phyloP scores from a whole-genome alignment of 352 stramenopile species.

The Globisporangium uncinulatum region DNA sequence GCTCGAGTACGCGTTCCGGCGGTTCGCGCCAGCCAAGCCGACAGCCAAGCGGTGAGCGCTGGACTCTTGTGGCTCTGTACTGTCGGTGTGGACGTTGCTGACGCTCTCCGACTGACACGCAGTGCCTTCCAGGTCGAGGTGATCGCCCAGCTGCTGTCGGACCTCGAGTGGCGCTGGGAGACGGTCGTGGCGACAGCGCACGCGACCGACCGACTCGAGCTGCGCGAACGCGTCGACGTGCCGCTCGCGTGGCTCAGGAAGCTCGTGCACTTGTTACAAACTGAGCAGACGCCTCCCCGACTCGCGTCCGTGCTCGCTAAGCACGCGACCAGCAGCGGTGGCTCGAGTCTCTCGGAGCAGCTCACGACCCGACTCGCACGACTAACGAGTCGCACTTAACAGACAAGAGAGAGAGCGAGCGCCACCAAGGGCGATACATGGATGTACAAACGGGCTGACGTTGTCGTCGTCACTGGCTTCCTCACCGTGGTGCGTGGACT shows the following conservation, averaged over 20 bases:
- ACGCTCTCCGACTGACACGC: background rate
- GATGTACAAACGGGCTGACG: too few species aligned
- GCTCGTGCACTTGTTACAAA: conserved; percentile 46
- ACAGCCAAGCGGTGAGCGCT: conserved; percentile 27
- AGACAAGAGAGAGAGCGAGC: background rate
- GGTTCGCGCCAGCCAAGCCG: conserved; percentile 26
- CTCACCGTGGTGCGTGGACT: background rate
- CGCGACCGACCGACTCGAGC: background rate
- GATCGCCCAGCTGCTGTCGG: conserved; percentile 34
- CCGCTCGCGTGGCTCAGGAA: conserved; percentile 42
- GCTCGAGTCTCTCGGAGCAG: conserved; percentile 1
- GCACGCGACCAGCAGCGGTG: background rate
- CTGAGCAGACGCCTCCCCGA: conserved; percentile 21
- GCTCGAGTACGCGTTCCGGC: conserved; percentile 55
- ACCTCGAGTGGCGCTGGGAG: conserved; percentile 44
- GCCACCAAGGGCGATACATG: background rate
- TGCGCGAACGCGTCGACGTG: conserved; percentile 8
- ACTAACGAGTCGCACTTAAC: background rate
- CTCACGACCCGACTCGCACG: background rate
- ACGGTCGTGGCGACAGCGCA: background rate
- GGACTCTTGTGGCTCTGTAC: background rate
- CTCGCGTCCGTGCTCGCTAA: background rate
- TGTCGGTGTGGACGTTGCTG: background rate
- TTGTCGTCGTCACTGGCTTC: too few species aligned
- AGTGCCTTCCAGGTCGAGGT: conserved; percentile 54